These are phyloP conservation scores for Sphagnum tenellum DNA, from an alignment of 225 moss, liverwort and hornwort species.

Conservation along the genomic window DNA sequence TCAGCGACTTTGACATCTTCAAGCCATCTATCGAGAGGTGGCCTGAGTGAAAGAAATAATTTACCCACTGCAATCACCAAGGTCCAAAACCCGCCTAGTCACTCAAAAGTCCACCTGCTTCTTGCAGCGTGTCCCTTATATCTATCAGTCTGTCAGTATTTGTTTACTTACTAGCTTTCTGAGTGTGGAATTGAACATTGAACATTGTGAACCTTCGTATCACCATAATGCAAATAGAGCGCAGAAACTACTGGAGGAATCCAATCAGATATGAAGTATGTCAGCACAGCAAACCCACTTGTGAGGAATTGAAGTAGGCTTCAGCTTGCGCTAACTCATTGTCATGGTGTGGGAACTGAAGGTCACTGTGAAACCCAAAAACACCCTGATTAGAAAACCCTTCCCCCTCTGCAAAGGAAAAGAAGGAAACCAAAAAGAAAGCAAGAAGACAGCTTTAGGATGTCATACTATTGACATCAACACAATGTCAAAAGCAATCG, in stretches of 20 bases:
- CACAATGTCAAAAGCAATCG: no score
- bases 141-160: no score
- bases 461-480: no score
- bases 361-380: conserved; percentile 44
- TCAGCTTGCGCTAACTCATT: conserved; percentile 95
- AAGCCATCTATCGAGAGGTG: conserved; percentile 92
- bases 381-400: no score
- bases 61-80: conserved; percentile 72
- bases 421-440: not conserved
- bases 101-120: no score
- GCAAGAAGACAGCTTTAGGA: not conserved
- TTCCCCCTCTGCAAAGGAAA: not conserved
- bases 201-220: no score
- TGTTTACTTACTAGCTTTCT: no score
- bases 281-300: conserved; percentile 26
- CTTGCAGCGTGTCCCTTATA: no score
- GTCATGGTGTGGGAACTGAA: conserved; percentile 93
- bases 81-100: conserved; percentile 5
- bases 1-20: conserved; percentile 97
- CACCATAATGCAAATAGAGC: no score
- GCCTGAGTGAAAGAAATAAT: conserved; percentile 92
- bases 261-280: not conserved
- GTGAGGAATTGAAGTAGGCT: conserved; percentile 66
- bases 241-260: no score
- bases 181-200: no score